These are phyloP conservation scores for Solanum pimpinellifolium DNA, from an alignment of 257 asterid genomes.

Conservation along the genomic window DNA sequence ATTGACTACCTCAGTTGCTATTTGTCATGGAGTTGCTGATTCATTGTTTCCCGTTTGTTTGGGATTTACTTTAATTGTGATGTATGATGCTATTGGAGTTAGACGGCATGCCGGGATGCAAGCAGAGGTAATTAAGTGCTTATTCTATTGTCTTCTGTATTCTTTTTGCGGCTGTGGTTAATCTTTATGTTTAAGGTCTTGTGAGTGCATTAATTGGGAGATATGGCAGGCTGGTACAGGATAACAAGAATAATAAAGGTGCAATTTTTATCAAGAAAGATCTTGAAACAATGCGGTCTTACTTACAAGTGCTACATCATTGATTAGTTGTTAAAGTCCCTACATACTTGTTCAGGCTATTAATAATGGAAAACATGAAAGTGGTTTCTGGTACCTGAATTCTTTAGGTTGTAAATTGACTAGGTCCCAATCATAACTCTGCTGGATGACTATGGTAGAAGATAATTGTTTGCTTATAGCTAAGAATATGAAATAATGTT, in stretches of 20 bases:
- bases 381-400: neutral
- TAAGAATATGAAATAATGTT: neutral
- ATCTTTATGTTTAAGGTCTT: neutral
- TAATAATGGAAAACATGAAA: neutral
- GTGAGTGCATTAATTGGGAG: neutral
- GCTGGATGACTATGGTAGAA: neutral
- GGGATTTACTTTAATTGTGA: constrained; percentile 83
- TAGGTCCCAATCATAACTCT: neutral
- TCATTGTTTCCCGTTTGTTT: constrained; percentile 82
- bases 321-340: neutral
- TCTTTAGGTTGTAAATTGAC: neutral
- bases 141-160: neutral
- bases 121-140: constrained; percentile 45
- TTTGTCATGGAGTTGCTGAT: constrained; percentile 81
- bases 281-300: neutral
- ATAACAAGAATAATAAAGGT: neutral
- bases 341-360: neutral
- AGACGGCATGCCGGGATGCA: constrained; percentile 93
- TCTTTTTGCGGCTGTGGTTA: neutral
- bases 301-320: neutral
- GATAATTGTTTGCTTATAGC: neutral
- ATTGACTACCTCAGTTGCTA: constrained; percentile 74
- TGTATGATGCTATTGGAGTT: constrained; percentile 89
- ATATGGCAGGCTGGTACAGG: neutral
- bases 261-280: neutral